A percentile compares a stretch with the other conserved stretches of the same genome.
Evolutionary conservation across 1,284 basidiomycete genomes (phyloP).

Genomic region (Mycena citricolor): DNA sequence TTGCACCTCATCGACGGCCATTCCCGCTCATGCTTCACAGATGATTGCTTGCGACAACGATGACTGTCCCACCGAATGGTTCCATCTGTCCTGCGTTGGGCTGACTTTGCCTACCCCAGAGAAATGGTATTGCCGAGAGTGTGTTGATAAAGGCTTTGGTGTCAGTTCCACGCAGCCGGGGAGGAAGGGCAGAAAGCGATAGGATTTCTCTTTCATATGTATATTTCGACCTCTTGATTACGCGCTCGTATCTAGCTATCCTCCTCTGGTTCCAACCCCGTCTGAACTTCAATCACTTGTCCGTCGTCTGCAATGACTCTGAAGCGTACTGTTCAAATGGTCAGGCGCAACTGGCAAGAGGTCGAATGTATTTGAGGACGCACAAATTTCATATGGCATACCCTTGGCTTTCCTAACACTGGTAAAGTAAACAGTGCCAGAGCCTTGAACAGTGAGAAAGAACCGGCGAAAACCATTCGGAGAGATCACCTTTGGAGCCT

Average conservation of each 20-base stretch:
- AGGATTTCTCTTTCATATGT: constrained; percentile 1
- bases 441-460: constrained; percentile 38
- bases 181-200: constrained; percentile 27
- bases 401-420: constrained; percentile 79
- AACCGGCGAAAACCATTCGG: not conserved
- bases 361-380: constrained; percentile 29
- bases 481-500: constrained; percentile 57
- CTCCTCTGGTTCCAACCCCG: not conserved
- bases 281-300: constrained; percentile 17
- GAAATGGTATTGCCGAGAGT: constrained; percentile 46
- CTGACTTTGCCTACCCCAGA: constrained; percentile 45
- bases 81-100: constrained; percentile 45
- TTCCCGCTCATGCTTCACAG: constrained; percentile 26
- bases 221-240: not conserved
- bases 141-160: constrained; percentile 28
- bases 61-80: constrained; percentile 49
- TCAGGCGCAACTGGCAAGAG: not conserved
- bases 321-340: constrained; percentile 19
- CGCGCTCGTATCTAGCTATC: not conserved
- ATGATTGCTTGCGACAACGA: constrained; percentile 53
- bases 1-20: constrained; percentile 1
- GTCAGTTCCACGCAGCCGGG: constrained; percentile 20
- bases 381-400: constrained; percentile 64
- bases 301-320: constrained; percentile 24
- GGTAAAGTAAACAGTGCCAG: constrained; percentile 78